Conservation (phyloP, 305 asterid species). For the Fraxinus xanthoxyloides region DNA sequence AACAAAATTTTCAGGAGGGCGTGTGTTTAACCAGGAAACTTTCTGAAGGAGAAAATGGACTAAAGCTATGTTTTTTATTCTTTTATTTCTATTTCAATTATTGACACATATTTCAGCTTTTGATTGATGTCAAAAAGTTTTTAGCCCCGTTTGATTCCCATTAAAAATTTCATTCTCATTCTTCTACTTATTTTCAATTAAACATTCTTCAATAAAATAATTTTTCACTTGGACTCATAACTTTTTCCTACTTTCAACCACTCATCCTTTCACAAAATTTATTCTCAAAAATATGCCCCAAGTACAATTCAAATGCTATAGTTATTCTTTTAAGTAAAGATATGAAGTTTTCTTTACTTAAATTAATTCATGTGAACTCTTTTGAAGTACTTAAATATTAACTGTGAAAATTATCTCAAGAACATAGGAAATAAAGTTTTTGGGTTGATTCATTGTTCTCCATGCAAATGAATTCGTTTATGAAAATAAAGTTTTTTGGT, state of each 20-base stretch:
- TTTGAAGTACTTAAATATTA: neutral
- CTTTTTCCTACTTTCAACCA: neutral
- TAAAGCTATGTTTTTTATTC: too few relatives aligned
- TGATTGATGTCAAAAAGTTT: too few relatives aligned
- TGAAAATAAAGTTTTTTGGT: neutral
- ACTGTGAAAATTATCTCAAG: neutral
- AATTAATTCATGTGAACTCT: neutral
- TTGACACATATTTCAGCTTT: too few relatives aligned
- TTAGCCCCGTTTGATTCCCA: too few relatives aligned
- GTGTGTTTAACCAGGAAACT: too few relatives aligned
- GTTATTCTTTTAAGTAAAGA: neutral
- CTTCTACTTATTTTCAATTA: too few relatives aligned
- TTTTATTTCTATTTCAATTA: too few relatives aligned
- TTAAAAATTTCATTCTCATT: too few relatives aligned
- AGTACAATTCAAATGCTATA: neutral
- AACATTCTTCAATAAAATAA: neutral
- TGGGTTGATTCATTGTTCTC: neutral
- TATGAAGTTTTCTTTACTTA: neutral
- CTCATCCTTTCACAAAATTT: neutral
- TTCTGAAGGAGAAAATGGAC: too few relatives aligned
- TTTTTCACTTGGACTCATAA: neutral
- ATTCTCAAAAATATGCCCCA: neutral
- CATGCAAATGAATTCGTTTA: neutral
- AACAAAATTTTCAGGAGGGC: too few relatives aligned
- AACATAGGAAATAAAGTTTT: neutral